Conservation (phyloP, 2,329 filamentous ascomycete genomes). For the Ophiostoma novo-ulmi region DNA sequence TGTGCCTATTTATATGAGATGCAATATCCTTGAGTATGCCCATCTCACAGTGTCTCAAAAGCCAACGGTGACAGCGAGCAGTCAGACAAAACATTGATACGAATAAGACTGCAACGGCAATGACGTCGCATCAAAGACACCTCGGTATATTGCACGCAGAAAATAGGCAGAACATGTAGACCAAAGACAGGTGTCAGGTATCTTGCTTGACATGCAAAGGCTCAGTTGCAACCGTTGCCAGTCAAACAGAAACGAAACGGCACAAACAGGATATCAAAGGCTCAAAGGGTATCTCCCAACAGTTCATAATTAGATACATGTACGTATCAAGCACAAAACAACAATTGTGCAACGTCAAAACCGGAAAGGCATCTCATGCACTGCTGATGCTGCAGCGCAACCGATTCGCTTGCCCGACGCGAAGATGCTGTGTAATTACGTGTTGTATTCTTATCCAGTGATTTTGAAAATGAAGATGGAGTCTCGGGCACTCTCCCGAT, state of each 20-base stretch:
- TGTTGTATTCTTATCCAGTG: not conserved
- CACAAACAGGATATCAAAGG: not conserved
- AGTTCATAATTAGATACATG: not conserved
- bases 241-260: not conserved
- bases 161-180: not conserved
- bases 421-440: not conserved
- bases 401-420: constrained; percentile 17
- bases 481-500: no score
- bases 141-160: not conserved
- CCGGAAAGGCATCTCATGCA: constrained; percentile 13
- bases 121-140: not conserved
- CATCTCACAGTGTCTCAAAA: not conserved
- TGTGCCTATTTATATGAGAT: no score
- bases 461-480: not conserved
- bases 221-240: not conserved
- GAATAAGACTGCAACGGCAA: not conserved
- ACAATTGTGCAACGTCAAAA: constrained; percentile 18
- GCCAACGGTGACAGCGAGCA: not conserved
- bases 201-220: not conserved
- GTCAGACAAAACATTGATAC: not conserved
- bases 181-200: no score
- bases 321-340: not conserved
- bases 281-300: no score
- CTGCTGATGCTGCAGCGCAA: constrained; percentile 10
- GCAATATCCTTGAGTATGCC: not conserved